Base-by-base conservation (phyloP, 2,329 filamentous ascomycete species). In the Uncinocarpus reesii region DNA sequence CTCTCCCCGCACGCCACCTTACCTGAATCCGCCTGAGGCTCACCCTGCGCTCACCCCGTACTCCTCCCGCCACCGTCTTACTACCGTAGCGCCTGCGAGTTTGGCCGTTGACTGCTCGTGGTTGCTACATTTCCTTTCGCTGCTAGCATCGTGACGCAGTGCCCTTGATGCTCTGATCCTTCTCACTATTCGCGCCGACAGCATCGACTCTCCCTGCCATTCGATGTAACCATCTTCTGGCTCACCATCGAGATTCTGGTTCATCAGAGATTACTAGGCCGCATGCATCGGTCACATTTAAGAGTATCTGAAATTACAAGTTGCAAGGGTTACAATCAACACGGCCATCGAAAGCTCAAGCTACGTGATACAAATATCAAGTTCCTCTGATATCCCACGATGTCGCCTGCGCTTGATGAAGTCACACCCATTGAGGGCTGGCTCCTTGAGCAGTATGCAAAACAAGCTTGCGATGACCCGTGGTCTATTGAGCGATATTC, bases 401-500 rank as follows among this genome's bases (percentile, higher is more conserved):
- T 28, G 15, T 32, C 11, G 31, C 15, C 31, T n/a, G 31, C 31
- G 5, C 31, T 32, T 32, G 31, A 32, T 29, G 10, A 32, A 32
- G 6, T n/a, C 31, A 13, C 11, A 32, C 31, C 11, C 31, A 40
- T 40, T 42, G 48, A 50, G 21, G 31, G 16, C 42, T 50, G 48
- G 48, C 48, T 50, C 24, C 42, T 50, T 42, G 23, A 47, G 36
- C 42, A 21, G 40, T 50, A 50, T 50, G 48, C 48, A 42, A 46
- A 38, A 42, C 42, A 47, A 47, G 21, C 42, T 35, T 47, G 42
- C 37, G 42, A 50, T 47, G 48, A 47, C 15, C 48, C 48, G 21
- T 50, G 48, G 42, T 42, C 48, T 24, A 46, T 47, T 35, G 1
- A 47, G 48, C 42, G 48, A 50, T 50, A 50, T 50, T 50, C 43